These are phyloP conservation scores for Buddleja alternifolia DNA, from an alignment of 257 asterid species.

Conservation along the genomic window DNA sequence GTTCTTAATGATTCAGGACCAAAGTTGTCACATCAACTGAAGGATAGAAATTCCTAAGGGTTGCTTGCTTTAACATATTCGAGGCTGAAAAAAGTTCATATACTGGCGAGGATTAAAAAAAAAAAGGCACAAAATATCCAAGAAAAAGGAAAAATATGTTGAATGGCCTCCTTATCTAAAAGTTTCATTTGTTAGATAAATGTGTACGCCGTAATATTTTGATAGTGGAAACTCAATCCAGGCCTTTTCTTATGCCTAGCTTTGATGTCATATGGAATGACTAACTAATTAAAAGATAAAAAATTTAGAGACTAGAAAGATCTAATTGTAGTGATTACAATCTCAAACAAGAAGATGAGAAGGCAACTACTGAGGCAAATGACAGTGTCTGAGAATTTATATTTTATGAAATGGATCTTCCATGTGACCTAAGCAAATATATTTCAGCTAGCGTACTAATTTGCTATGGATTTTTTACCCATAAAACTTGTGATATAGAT, in stretches of 20 bases:
- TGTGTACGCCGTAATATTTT: too few species aligned
- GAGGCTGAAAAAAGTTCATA: too few species aligned
- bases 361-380: not conserved
- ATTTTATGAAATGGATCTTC: too few species aligned
- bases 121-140: too few species aligned
- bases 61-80: too few species aligned
- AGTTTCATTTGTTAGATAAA: too few species aligned
- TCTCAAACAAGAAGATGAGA: not conserved
- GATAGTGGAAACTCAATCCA: not conserved
- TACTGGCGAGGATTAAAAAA: too few species aligned
- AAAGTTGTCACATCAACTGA: not conserved
- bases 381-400: not conserved
- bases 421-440: not conserved
- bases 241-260: not conserved
- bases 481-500: too few species aligned
- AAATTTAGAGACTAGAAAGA: not conserved
- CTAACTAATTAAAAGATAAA: conserved; percentile 4
- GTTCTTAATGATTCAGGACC: conserved; percentile 3
- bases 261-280: not conserved
- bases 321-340: not conserved
- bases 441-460: not conserved
- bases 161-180: not conserved
- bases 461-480: not conserved
- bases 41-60: not conserved
- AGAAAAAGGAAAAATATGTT: not conserved